Evolutionary conservation across 192 early-diverging fungal genomes (phyloP).

Genomic region (Backusella macrospora): DNA sequence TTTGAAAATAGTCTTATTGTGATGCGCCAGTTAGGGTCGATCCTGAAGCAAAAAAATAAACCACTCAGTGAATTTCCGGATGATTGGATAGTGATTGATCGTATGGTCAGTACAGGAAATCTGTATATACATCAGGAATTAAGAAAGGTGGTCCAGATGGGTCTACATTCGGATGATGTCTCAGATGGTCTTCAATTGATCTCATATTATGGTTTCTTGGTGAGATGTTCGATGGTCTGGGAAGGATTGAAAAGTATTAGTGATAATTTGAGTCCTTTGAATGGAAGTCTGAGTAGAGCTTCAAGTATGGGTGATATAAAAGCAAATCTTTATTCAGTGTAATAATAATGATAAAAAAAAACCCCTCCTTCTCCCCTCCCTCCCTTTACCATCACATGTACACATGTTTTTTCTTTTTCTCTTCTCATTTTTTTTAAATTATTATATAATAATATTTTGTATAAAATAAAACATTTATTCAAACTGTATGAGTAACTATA

Average conservation of each 20-base stretch:
- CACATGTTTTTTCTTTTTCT: too few species aligned
- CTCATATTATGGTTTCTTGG: slow-evolving; percentile 22
- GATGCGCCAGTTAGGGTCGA: neutral
- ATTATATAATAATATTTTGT: neutral
- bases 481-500: too few species aligned
- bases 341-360: neutral
- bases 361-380: neutral
- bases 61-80: slow-evolving; percentile 14
- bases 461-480: too few species aligned
- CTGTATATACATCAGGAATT: slow-evolving; percentile 8
- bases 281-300: neutral
- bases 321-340: neutral
- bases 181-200: slow-evolving; percentile 1
- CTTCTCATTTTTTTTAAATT: neutral
- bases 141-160: neutral
- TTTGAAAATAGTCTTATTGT: slow-evolving; percentile 21
- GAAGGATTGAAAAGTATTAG: slow-evolving; percentile 9
- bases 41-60: slow-evolving; percentile 6
- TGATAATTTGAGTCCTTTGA: slow-evolving; percentile 20
- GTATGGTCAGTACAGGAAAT: slow-evolving; percentile 11
- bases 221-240: slow-evolving; percentile 24
- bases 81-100: slow-evolving; percentile 22
- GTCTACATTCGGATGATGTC: neutral
- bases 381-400: too few species aligned
- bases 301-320: slow-evolving; percentile 6